phyloP scores from a whole-genome alignment of 1,284 basidiomycete genomes.

The Meira nashicola region DNA sequence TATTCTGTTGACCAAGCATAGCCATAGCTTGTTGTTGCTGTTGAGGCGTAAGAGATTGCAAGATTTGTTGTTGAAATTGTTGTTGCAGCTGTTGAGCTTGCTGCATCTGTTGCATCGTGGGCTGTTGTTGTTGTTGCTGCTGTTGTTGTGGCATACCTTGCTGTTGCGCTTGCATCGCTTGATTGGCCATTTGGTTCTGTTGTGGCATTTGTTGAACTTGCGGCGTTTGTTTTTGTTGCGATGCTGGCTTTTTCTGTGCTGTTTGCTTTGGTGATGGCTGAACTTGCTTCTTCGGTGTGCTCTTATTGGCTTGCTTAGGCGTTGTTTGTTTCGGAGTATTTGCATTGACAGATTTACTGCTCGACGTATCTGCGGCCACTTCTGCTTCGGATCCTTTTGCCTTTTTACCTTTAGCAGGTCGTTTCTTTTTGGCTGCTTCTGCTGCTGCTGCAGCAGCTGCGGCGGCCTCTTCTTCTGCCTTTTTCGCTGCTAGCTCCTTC shows the following conservation, averaged over 20 bases:
- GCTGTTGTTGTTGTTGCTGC: conserved; percentile 5
- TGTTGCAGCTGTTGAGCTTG: neutral
- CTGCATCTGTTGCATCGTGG: neutral
- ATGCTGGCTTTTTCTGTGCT: too few species aligned
- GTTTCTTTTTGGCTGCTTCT: conserved; percentile 12
- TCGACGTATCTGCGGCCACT: neutral
- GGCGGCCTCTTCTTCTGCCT: conserved; percentile 13
- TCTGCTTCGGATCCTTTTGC: conserved; percentile 1
- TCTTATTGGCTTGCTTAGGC: neutral
- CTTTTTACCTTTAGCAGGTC: neutral
- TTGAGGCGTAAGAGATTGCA: neutral
- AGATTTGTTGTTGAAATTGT: neutral
- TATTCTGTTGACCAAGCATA: neutral
- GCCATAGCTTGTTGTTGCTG: neutral
- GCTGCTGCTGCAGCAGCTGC: conserved; percentile 20
- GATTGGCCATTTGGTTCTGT: conserved; percentile 4
- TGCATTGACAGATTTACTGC: conserved; percentile 7
- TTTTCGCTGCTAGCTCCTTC: conserved; percentile 4
- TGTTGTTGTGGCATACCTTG: conserved; percentile 3
- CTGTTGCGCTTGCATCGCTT: conserved; percentile 1
- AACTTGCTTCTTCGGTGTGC: neutral
- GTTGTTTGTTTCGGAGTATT: neutral
- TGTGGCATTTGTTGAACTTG: conserved; percentile 8
- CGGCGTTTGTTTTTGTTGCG: conserved; percentile 1
- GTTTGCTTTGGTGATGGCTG: neutral